Percentiles rank a stretch among this genome's conserved stretches.
phyloP scores from a whole-genome alignment of 345 rosid species.

The Stellera chamaejasme region DNA sequence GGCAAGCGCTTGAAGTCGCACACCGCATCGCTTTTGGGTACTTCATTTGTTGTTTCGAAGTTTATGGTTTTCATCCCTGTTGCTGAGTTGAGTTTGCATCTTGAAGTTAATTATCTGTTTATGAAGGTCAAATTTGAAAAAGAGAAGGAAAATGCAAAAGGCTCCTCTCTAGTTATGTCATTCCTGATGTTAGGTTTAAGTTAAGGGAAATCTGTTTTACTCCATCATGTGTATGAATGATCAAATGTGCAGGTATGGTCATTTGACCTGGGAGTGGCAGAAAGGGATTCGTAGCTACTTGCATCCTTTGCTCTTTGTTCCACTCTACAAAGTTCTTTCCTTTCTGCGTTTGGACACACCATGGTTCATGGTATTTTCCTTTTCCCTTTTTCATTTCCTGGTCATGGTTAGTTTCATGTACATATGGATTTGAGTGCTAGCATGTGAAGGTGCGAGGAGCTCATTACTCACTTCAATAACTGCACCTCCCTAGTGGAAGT shows the following conservation, averaged over 20 bases:
- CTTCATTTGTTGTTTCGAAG: neutral
- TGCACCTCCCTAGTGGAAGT: too few relatives aligned
- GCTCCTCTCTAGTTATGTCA: neutral
- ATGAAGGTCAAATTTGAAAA: neutral
- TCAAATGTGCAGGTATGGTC: conserved; percentile 59
- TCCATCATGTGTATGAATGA: neutral
- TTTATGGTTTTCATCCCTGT: neutral
- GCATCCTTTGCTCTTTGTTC: conserved; percentile 78
- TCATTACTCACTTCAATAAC: too few relatives aligned
- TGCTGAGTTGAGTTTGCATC: too few relatives aligned
- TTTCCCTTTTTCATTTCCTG: neutral
- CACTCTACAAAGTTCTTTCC: conserved; percentile 58
- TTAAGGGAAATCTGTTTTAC: neutral
- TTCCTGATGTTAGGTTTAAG: neutral
- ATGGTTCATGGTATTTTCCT: conserved; percentile 53
- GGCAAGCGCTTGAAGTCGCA: conserved; percentile 91
- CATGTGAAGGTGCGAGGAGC: too few relatives aligned
- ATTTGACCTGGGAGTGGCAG: conserved; percentile 95
- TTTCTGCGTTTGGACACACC: conserved; percentile 63
- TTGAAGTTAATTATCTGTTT: too few relatives aligned
- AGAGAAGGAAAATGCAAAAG: neutral
- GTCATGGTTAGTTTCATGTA: too few relatives aligned
- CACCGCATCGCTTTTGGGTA: conserved; percentile 77
- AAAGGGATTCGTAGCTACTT: conserved; percentile 81
- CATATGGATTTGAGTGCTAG: too few relatives aligned